These are phyloP conservation scores for Clavariopsis aquatica DNA, from an alignment of 495 filamentous ascomycete genomes.

Conservation along the genomic window DNA sequence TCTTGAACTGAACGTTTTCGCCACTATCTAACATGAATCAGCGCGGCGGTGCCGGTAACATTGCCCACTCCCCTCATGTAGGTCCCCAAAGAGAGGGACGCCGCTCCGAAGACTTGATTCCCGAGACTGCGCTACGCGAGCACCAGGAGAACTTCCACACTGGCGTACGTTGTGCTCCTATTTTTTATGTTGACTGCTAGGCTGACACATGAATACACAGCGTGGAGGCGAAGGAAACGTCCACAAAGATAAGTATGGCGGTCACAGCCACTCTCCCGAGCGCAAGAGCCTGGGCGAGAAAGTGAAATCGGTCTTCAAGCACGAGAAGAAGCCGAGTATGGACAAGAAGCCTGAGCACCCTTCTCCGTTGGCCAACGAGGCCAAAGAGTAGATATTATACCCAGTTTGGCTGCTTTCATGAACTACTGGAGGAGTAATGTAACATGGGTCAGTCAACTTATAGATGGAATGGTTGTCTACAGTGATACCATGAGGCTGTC, in stretches of 20 bases:
- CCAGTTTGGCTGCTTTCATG: neutral
- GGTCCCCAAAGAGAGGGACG: constrained; percentile 15
- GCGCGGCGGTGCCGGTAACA: constrained; percentile 46
- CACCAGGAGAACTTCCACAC: constrained; percentile 48
- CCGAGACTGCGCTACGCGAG: constrained; percentile 42
- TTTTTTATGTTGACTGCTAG: neutral
- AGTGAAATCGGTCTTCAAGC: constrained; percentile 43
- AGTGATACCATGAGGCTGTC: constrained; percentile 22
- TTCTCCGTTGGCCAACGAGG: constrained; percentile 21
- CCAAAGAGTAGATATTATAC: constrained; percentile 15
- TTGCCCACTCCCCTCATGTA: constrained; percentile 31
- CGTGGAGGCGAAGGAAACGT: constrained; percentile 46
- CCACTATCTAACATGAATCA: constrained; percentile 19
- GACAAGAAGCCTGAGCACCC: constrained; percentile 31
- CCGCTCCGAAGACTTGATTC: constrained; percentile 40
- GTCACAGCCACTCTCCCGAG: constrained; percentile 41
- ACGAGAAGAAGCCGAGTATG: constrained; percentile 15
- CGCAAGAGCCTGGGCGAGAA: constrained; percentile 41
- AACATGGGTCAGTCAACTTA: constrained; percentile 3
- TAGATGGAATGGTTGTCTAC: constrained; percentile 8
- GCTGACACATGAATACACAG: constrained; percentile 25
- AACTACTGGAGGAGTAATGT: constrained; percentile 5
- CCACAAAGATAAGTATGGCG: constrained; percentile 45
- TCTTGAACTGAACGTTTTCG: neutral
- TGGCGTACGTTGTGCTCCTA: constrained; percentile 40